A percentile compares a stretch with the other conserved stretches of the same genome.
These are phyloP conservation scores for Rhododendron molle DNA, from an alignment of 148 eudicot species.

Conservation along the genomic window DNA sequence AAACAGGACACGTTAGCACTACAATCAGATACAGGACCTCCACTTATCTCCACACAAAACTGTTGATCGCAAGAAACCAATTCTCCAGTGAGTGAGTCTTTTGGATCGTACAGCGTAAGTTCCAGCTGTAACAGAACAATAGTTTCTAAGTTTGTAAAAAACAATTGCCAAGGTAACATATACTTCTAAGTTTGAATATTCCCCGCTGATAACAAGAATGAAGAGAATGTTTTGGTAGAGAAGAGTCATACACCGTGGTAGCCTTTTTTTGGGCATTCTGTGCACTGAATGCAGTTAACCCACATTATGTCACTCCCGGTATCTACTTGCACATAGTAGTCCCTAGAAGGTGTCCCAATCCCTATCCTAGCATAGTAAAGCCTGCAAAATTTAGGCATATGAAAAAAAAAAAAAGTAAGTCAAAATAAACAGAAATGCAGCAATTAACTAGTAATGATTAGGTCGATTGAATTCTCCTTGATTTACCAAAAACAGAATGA, in stretches of 20 bases:
- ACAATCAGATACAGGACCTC: constrained; percentile 56
- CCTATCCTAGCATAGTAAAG: constrained; percentile 89
- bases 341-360: constrained; percentile 81
- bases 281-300: constrained; percentile 90
- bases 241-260: constrained; percentile 66
- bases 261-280: constrained; percentile 79
- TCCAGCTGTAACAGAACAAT: constrained; percentile 55
- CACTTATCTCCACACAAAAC: constrained; percentile 62
- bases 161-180: neutral
- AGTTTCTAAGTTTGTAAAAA: constrained; percentile 7
- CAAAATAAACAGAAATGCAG: neutral
- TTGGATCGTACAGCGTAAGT: constrained; percentile 67
- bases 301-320: constrained; percentile 93
- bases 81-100: constrained; percentile 58
- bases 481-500: neutral
- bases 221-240: neutral
- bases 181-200: neutral
- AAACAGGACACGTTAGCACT: constrained; percentile 55
- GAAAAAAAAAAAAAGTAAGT: neutral
- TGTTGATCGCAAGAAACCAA: constrained; percentile 49
- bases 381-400: constrained; percentile 37
- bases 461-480: too few species aligned
- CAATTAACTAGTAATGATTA: neutral
- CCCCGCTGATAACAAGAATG: neutral
- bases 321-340: constrained; percentile 93